Base-by-base conservation (phyloP, 2,329 filamentous ascomycete species). In the Fusarium sp. region DNA sequence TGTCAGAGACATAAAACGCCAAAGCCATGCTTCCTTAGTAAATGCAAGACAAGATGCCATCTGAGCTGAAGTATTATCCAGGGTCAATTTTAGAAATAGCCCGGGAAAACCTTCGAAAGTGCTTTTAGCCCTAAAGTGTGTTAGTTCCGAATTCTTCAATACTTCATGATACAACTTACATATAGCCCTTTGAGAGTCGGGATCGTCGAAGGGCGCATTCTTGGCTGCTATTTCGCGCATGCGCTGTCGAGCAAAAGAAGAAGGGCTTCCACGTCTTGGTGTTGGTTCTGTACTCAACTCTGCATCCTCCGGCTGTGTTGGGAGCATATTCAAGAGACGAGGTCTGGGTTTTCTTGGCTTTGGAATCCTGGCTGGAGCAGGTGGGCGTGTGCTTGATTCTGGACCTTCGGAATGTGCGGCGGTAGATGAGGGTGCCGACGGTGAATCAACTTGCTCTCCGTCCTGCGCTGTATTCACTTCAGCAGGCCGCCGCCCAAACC, bases 31-130 rank as follows among this genome's bases (percentile, higher is more conserved):
- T 69, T 62, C 51, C 30, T 48, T 60, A 64, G 56, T 43, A 51
- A 57, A 69, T 62, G 38, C 45, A 59, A 69, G 43, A 36, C 56
- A 39, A 63, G 44, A 65, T 65, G 28, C 45, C 51, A 40, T 62
- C 40, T 60, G 53, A 64, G 48, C 51, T 51, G 38, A 21, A 24
- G 56, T 56, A 38, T 36, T 46, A 59, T 43, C 47, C 62, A 49
- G 59, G 40, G 48, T 21, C 20, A 17, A 19, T 23, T 39, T 48
- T 67, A 77, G 43, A 72, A 73, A 52, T 80, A 77, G 21, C 79
- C 78, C 7, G 82, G 82, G 52, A 83, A 83, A 50, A 83, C 75
- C 42, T 81, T 82, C 34, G 78, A 76, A 53, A 82, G 73, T 51
- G 76, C 77, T 56, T 78, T 80, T 51, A 79, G 79, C 82, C 82